Evolutionary conservation across 2,329 filamentous ascomycete species (phyloP).

Genomic region (Fonsecaea monophora): DNA sequence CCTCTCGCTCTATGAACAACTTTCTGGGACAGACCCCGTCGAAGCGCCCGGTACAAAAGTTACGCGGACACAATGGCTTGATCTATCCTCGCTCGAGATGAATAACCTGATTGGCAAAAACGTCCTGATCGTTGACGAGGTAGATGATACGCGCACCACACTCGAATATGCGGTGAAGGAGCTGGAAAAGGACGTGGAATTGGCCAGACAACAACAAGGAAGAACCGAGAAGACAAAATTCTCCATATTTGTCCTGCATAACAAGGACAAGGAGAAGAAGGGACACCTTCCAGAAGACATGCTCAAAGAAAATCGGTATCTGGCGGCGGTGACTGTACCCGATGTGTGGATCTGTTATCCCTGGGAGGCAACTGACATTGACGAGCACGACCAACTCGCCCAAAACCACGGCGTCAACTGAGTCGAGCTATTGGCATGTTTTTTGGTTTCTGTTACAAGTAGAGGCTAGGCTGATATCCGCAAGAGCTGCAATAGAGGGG

Average conservation of each 20-base stretch:
- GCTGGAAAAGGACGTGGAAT: conserved; percentile 91
- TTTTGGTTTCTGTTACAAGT: conserved; percentile 6
- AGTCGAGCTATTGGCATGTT: background rate
- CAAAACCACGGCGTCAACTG: conserved; percentile 48
- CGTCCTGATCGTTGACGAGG: conserved; percentile 91
- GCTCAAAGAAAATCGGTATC: conserved; percentile 72
- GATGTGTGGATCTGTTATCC: conserved; percentile 99
- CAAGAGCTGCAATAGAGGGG: conserved; percentile 3
- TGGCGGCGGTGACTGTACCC: conserved; percentile 84
- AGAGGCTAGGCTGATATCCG: conserved; percentile 3
- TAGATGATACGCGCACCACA: conserved; percentile 93
- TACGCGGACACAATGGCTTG: conserved; percentile 97
- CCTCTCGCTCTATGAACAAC: conserved; percentile 91
- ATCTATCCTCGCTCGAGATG: conserved; percentile 85
- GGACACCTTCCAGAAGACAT: conserved; percentile 80
- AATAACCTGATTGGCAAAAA: conserved; percentile 88
- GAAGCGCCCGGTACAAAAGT: conserved; percentile 91
- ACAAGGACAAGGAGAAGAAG: conserved; percentile 98
- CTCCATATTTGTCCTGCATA: conserved; percentile 96
- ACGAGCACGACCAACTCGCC: conserved; percentile 82
- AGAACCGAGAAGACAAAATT: conserved; percentile 78
- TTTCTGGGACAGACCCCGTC: conserved; percentile 67
- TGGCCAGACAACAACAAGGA: conserved; percentile 75
- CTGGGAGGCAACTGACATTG: conserved; percentile 94
- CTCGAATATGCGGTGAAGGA: conserved; percentile 93